phyloP scores from a whole-genome alignment of 2,329 filamentous ascomycete genomes.

The Claviceps cyperi region DNA sequence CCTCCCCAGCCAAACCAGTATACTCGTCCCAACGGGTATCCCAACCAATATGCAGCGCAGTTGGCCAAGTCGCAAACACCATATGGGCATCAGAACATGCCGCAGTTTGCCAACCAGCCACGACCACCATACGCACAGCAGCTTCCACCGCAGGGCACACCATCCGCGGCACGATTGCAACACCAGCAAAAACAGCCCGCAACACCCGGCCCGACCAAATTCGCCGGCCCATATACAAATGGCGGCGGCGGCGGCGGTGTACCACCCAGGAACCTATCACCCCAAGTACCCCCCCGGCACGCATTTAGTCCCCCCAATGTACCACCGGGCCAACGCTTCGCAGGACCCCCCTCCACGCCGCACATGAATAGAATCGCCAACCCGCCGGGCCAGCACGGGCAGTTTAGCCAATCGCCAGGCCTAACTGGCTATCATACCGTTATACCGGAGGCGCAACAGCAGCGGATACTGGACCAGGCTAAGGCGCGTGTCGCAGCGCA shows the following conservation, averaged over 20 bases:
- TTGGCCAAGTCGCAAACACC: conserved; percentile 37
- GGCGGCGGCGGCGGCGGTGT: conserved; percentile 20
- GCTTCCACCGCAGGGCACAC: conserved; percentile 27
- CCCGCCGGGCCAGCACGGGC: conserved; percentile 15
- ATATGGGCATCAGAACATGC: conserved; percentile 36
- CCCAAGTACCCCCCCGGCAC: conserved; percentile 25
- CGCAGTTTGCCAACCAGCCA: conserved; percentile 31
- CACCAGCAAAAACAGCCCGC: conserved; percentile 20
- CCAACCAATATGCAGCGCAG: conserved; percentile 32
- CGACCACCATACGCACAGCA: conserved; percentile 26
- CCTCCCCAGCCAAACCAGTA: conserved; percentile 33
- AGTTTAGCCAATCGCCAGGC: conserved; percentile 21
- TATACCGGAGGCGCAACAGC: conserved; percentile 34
- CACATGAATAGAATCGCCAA: conserved; percentile 22
- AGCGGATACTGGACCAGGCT: conserved; percentile 36
- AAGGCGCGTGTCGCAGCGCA: conserved; percentile 32
- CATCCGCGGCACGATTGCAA: conserved; percentile 26
- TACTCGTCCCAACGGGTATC: conserved; percentile 33
- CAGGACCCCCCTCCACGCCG: conserved; percentile 13
- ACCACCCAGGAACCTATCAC: conserved; percentile 29
- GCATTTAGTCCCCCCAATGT: conserved; percentile 25
- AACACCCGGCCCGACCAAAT: conserved; percentile 23
- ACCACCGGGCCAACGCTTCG: conserved; percentile 18
- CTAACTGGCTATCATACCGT: conserved; percentile 34
- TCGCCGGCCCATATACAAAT: conserved; percentile 24